Percentiles rank a stretch among this genome's conserved stretches.
Conservation (phyloP, 768 basidiomycete genomes). For the Mycena rosella region DNA sequence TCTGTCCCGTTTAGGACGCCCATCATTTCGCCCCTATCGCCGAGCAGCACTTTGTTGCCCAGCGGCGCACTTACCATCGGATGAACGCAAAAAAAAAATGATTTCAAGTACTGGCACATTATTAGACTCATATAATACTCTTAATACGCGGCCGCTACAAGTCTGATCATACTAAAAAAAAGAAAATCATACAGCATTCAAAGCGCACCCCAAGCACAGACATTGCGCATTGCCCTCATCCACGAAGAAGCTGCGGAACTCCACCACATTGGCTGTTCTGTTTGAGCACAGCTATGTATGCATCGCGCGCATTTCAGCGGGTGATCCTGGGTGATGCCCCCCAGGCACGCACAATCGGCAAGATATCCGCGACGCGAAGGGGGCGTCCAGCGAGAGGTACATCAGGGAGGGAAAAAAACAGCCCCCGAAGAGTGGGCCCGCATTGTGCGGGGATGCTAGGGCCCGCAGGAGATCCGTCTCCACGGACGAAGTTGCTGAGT, state of each 20-base stretch:
- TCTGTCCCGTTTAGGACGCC: background rate
- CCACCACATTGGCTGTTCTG: slow-evolving; percentile 33
- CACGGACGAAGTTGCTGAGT: slow-evolving; percentile 2
- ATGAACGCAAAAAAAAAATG: no score
- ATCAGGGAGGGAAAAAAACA: slow-evolving; percentile 48
- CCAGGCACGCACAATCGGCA: slow-evolving; percentile 40
- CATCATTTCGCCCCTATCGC: background rate
- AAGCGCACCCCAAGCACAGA: slow-evolving; percentile 30
- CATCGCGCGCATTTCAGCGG: slow-evolving; percentile 38
- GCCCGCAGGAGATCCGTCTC: slow-evolving; percentile 40
- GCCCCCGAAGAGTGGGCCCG: slow-evolving; percentile 24
- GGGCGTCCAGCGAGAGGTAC: slow-evolving; percentile 38
- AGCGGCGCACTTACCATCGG: no score
- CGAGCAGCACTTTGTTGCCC: no score
- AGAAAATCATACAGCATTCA: background rate
- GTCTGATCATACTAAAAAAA: no score
- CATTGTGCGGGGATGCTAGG: slow-evolving; percentile 39
- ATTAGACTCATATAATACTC: no score
- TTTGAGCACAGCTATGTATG: slow-evolving; percentile 40
- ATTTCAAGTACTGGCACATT: no score
- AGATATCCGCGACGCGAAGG: slow-evolving; percentile 29
- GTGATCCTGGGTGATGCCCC: slow-evolving; percentile 4
- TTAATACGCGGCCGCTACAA: no score
- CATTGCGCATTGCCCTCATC: slow-evolving; percentile 21
- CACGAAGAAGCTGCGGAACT: slow-evolving; percentile 26